Conservation (phyloP, 2,329 filamentous ascomycete species). For the Aspergillus alliaceus region DNA sequence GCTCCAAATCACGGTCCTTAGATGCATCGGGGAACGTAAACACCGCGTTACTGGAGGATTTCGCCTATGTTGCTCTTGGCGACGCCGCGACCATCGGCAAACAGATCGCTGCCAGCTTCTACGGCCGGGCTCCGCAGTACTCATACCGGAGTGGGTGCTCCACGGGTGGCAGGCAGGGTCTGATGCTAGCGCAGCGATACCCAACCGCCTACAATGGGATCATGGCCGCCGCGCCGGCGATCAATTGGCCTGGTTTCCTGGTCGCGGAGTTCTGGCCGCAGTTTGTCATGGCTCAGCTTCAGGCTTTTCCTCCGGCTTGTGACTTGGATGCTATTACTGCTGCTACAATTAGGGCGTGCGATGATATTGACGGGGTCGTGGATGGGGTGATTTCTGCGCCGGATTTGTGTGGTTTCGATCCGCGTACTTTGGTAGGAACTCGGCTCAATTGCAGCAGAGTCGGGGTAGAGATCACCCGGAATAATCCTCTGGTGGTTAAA, state of each 20-base stretch:
- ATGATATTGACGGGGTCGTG: slow-evolving; percentile 36
- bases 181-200: slow-evolving; percentile 44
- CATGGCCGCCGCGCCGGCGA: slow-evolving; percentile 42
- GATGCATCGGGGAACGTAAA: slow-evolving; percentile 32
- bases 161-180: slow-evolving; percentile 46
- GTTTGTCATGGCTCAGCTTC: slow-evolving; percentile 21
- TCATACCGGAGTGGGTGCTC: slow-evolving; percentile 50
- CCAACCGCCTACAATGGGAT: slow-evolving; percentile 49
- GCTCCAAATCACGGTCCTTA: slow-evolving; percentile 13
- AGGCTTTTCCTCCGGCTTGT: slow-evolving; percentile 24
- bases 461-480: slow-evolving; percentile 23
- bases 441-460: slow-evolving; percentile 18
- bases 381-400: slow-evolving; percentile 28
- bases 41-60: slow-evolving; percentile 33
- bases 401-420: slow-evolving; percentile 23
- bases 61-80: slow-evolving; percentile 30
- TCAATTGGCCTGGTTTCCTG: slow-evolving; percentile 8
- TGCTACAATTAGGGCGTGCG: slow-evolving; percentile 37
- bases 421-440: slow-evolving; percentile 18
- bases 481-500: slow-evolving; percentile 30
- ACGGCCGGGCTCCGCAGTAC: slow-evolving; percentile 30
- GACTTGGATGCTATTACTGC: slow-evolving; percentile 37
- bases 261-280: slow-evolving; percentile 25
- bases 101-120: slow-evolving; percentile 28
- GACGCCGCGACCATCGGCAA: slow-evolving; percentile 35